Base-by-base conservation (phyloP, 768 basidiomycete genomes). In the Lentinus brumalis region DNA sequence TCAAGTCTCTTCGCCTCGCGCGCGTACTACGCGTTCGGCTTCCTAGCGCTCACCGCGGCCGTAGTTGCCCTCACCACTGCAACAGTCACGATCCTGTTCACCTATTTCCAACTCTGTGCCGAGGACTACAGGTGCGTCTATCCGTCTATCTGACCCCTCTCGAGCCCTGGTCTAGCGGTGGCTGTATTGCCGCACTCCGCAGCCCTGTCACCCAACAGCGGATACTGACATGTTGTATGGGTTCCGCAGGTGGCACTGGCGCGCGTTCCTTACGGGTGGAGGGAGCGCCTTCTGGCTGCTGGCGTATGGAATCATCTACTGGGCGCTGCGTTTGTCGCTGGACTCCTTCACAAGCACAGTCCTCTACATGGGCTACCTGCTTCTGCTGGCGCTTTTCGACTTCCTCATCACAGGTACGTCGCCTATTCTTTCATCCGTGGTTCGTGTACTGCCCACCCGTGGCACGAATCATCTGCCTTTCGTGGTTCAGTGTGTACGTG, bases 11-110 rank as follows among this genome's bases (percentile, higher is more conserved):
- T 97, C 68, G 95, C 95, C 26, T 90, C 93, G 10, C 84, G 92
- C 38, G 91, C 90, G 47, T 96, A 95, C 76, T 98, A 97, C 72
- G 96, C 96, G 11, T 98, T 98, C 71, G 96, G 96, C 15, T 98
- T 98, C 78, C 76, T 98, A 46, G 91, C 94, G 30, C 77, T 98
- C 56, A 96, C 94, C 0, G 89, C 90, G 53, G 82, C 83, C 14
- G 86, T 98, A 31, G 91, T 95, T 30, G 82, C 82, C 51, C 77
- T 98, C 32, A 97, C 94, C 15, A 90, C 94, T 0, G 96, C 94
- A 4, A 96, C 96, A 0, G 91, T 95, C 42, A 86, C 92, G 5
- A 92, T 98, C 63, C 80, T 92, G 15, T 92, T 92, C 73, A 88
- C 88, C 4, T 95, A 98, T 76, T 97, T 98, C 76, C 80, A 86